Percentiles rank a stretch among this genome's conserved stretches.
Conservation (phyloP, 2,329 filamentous ascomycete species). For the Fusarium dimerum region DNA sequence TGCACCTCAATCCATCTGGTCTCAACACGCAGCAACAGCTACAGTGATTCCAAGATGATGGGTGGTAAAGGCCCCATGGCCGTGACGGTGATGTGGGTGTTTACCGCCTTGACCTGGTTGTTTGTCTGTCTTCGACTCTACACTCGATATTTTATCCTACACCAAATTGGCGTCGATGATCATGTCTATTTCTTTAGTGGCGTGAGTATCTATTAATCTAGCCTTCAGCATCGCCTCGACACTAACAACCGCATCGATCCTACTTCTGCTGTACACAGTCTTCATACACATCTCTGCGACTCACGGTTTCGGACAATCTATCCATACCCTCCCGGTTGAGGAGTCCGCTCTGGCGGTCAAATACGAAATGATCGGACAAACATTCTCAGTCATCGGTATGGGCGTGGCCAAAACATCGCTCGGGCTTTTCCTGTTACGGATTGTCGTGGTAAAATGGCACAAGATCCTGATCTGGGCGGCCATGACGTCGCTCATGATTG, state of each 20-base stretch:
- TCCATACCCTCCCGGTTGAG: conserved; percentile 18
- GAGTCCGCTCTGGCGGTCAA: conserved; percentile 28
- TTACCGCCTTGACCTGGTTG: conserved; percentile 25
- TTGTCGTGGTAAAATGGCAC: conserved; percentile 36
- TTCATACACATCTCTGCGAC: conserved; percentile 31
- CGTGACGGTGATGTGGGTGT: conserved; percentile 28
- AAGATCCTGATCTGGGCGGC: conserved; percentile 35
- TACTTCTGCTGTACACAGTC: conserved; percentile 35
- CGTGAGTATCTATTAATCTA: background rate
- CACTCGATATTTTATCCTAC: conserved; percentile 32
- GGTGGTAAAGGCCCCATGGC: conserved; percentile 20
- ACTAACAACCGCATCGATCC: background rate
- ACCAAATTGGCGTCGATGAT: conserved; percentile 33
- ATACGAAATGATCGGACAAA: conserved; percentile 34
- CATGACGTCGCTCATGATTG: conserved; percentile 15
- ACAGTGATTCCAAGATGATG: conserved; percentile 12
- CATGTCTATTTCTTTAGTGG: conserved; percentile 30
- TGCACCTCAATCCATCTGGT: background rate
- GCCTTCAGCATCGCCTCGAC: background rate
- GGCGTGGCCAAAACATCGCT: conserved; percentile 39
- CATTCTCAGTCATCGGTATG: conserved; percentile 40
- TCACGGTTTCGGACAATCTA: conserved; percentile 37
- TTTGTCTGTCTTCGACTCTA: conserved; percentile 39
- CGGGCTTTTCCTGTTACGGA: conserved; percentile 38
- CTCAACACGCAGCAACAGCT: background rate